Conservation (phyloP, 2,329 filamentous ascomycete species). For the Trichoderma koningiopsis region DNA sequence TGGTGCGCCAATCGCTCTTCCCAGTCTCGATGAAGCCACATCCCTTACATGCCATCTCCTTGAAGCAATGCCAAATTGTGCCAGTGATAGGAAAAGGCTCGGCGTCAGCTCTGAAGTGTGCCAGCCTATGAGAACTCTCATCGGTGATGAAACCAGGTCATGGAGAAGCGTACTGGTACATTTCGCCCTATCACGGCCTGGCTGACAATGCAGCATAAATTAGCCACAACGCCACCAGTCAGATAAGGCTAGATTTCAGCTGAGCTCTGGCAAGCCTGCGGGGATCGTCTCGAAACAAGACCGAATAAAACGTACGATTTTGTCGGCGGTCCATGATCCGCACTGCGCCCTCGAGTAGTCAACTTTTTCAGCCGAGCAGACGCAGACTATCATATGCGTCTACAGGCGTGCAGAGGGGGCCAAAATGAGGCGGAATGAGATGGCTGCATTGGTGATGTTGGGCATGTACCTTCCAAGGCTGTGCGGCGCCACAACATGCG, state of each 20-base stretch:
- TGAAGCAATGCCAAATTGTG: constrained; percentile 4
- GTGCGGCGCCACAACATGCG: not conserved
- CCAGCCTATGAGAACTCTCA: constrained; percentile 5
- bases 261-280: constrained; percentile 18
- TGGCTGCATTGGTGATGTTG: not conserved
- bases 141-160: constrained; percentile 7
- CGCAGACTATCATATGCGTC: not conserved
- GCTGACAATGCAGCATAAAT: constrained; percentile 11
- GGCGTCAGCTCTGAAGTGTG: constrained; percentile 1
- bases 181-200: not conserved
- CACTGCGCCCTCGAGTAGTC: constrained; percentile 5
- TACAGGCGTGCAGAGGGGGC: not conserved
- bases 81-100: constrained; percentile 11
- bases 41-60: not conserved
- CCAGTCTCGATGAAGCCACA: not conserved
- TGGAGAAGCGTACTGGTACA: constrained; percentile 1
- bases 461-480: not conserved
- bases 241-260: constrained; percentile 21
- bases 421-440: not conserved
- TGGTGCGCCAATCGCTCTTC: constrained; percentile 8
- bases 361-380: not conserved
- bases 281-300: constrained; percentile 16
- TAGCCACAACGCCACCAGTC: constrained; percentile 20
- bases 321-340: not conserved
- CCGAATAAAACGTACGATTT: constrained; percentile 9